A percentile compares a stretch with the other conserved stretches of the same genome.
Conservation (phyloP, 164 flowering plant genomes). For the Kingdonia uniflora region DNA sequence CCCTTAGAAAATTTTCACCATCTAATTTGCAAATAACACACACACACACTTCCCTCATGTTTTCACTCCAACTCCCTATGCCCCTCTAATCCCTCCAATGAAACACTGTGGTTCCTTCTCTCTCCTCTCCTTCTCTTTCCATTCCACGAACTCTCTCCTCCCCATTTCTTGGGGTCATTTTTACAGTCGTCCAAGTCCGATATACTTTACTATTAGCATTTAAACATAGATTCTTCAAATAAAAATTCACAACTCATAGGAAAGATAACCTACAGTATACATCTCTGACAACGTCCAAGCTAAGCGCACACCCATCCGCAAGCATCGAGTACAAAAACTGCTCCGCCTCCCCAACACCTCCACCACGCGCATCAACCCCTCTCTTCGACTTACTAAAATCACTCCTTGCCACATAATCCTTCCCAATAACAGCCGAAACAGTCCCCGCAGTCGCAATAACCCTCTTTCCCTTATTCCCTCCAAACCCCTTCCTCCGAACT, state of each 20-base stretch:
- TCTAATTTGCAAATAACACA: no score
- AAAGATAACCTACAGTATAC: conserved; percentile 53
- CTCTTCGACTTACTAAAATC: conserved; percentile 24
- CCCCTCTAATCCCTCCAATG: no score
- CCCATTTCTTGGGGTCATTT: no score
- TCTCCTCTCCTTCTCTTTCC: no score
- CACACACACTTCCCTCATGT: no score
- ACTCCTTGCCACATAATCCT: conserved; percentile 40
- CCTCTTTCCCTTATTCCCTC: conserved; percentile 33
- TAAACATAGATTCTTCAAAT: background rate
- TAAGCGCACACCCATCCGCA: conserved; percentile 50
- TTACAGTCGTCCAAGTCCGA: no score
- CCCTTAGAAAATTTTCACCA: no score
- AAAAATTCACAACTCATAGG: background rate
- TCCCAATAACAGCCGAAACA: conserved; percentile 65
- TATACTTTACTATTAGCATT: background rate
- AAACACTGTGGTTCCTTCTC: no score
- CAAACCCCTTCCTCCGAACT: conserved; percentile 15
- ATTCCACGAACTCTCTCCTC: no score
- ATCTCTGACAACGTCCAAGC: conserved; percentile 71
- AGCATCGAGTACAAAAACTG: conserved; percentile 80
- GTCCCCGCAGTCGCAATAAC: conserved; percentile 59
- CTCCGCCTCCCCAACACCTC: conserved; percentile 42
- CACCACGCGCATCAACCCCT: conserved; percentile 4
- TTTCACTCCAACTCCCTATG: no score